These are phyloP conservation scores for Tardiomyces digboiensis DNA, from an alignment of 1,139 yeast genomes.

Conservation along the genomic window DNA sequence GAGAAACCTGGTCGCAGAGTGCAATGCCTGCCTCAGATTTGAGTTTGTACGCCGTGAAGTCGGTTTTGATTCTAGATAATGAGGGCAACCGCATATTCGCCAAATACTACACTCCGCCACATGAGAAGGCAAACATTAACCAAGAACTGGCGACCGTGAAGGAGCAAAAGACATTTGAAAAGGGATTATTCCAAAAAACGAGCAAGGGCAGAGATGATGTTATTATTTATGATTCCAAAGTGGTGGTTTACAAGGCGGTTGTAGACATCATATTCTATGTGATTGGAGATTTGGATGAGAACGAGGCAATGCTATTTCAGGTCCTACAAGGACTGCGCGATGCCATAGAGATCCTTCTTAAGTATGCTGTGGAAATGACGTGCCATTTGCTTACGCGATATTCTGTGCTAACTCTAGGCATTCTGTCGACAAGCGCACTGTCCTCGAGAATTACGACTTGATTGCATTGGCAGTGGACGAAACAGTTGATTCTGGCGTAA, in stretches of 20 bases:
- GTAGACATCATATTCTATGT: slow-evolving; percentile 66
- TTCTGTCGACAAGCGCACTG: slow-evolving; percentile 68
- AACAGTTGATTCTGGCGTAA: slow-evolving; percentile 74
- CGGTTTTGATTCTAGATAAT: slow-evolving; percentile 69
- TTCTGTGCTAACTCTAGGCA: slow-evolving; percentile 19
- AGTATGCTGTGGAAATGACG: slow-evolving; percentile 13
- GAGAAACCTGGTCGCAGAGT: neutral
- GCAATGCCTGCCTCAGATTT: slow-evolving; percentile 2
- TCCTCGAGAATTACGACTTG: slow-evolving; percentile 79
- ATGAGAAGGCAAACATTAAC: slow-evolving; percentile 19
- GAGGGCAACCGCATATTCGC: slow-evolving; percentile 76
- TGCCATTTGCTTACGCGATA: neutral
- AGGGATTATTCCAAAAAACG: slow-evolving; percentile 60
- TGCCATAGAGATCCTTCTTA: slow-evolving; percentile 68
- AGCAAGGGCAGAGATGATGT: slow-evolving; percentile 76
- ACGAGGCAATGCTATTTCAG: slow-evolving; percentile 74
- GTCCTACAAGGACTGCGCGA: slow-evolving; percentile 73
- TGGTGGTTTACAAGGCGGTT: slow-evolving; percentile 67
- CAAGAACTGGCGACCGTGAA: slow-evolving; percentile 33
- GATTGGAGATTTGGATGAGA: slow-evolving; percentile 69
- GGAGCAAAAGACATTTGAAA: slow-evolving; percentile 72
- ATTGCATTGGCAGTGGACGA: slow-evolving; percentile 85
- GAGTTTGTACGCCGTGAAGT: slow-evolving; percentile 62
- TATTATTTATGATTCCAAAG: slow-evolving; percentile 64
- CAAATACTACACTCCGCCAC: slow-evolving; percentile 73